phyloP scores from a whole-genome alignment of 306 rosid genomes.

The Pueraria montana region DNA sequence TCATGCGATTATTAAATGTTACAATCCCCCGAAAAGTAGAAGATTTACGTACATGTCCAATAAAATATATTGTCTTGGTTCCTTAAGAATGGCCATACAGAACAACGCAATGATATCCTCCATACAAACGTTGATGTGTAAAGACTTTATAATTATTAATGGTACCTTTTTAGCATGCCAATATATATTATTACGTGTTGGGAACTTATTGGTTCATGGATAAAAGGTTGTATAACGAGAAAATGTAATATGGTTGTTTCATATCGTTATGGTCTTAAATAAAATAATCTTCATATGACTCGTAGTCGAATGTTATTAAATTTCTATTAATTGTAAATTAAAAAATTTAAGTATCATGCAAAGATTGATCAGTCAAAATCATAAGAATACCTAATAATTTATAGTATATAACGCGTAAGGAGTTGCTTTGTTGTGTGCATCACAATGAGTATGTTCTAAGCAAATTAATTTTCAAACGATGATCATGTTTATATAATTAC shows the following conservation, averaged over 20 bases:
- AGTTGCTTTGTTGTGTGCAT: conserved; percentile 1
- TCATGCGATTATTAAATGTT: conserved; percentile 13
- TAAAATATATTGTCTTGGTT: neutral
- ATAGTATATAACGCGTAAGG: neutral
- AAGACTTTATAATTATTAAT: conserved; percentile 23
- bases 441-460: conserved; percentile 60
- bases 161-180: neutral
- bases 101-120: conserved; percentile 6
- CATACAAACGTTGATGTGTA: neutral
- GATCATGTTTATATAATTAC: conserved; percentile 29
- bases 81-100: conserved; percentile 5
- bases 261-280: too few relatives aligned
- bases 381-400: neutral
- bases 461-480: conserved; percentile 38
- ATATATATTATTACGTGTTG: neutral
- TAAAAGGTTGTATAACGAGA: neutral
- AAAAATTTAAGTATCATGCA: too few relatives aligned
- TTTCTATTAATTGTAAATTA: neutral
- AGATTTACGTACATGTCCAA: neutral
- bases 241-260: too few relatives aligned
- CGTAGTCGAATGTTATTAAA: too few relatives aligned
- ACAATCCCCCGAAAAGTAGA: neutral
- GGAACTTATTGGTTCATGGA: conserved; percentile 11
- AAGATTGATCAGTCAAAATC: too few relatives aligned
- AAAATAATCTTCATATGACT: too few relatives aligned